phyloP scores from a whole-genome alignment of 495 filamentous ascomycete species.

The Hypoxylon crocopeplum region DNA sequence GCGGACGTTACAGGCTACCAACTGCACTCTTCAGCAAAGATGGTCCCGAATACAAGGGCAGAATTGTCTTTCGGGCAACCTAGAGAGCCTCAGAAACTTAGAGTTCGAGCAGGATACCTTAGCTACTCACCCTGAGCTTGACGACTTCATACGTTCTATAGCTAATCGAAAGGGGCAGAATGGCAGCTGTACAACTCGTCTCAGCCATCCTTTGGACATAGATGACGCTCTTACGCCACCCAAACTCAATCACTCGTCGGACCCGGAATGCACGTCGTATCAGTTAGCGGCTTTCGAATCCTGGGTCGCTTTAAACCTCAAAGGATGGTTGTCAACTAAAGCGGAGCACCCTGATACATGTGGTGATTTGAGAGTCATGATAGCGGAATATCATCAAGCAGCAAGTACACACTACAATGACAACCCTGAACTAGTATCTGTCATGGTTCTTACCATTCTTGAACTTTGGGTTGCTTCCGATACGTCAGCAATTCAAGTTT shows the following conservation, averaged over 20 bases:
- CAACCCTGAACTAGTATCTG: conserved; percentile 60
- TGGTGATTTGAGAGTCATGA: conserved; percentile 19
- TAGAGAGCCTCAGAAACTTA: background rate
- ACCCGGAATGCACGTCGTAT: background rate
- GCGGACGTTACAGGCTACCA: background rate
- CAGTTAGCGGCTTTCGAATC: conserved; percentile 5
- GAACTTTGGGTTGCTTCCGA: conserved; percentile 72
- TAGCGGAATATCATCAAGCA: conserved; percentile 29
- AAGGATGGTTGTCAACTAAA: background rate
- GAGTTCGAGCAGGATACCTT: conserved; percentile 11
- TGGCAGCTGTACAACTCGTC: too few species aligned
- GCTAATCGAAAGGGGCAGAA: background rate
- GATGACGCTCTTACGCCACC: background rate
- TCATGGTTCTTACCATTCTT: conserved; percentile 65
- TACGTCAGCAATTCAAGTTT: conserved; percentile 49
- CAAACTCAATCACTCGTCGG: background rate
- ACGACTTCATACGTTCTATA: conserved; percentile 5
- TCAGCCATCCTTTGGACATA: background rate
- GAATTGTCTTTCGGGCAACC: background rate
- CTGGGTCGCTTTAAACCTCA: conserved; percentile 30
- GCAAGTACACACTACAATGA: conserved; percentile 42
- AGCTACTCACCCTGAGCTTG: background rate
- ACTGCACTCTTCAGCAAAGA: background rate
- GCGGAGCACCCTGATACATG: background rate
- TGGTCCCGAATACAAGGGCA: conserved; percentile 18